A percentile compares a stretch with the other conserved stretches of the same genome.
These are phyloP conservation scores for Blastobotrys apis DNA, from an alignment of 1,139 yeast species.

Conservation along the genomic window DNA sequence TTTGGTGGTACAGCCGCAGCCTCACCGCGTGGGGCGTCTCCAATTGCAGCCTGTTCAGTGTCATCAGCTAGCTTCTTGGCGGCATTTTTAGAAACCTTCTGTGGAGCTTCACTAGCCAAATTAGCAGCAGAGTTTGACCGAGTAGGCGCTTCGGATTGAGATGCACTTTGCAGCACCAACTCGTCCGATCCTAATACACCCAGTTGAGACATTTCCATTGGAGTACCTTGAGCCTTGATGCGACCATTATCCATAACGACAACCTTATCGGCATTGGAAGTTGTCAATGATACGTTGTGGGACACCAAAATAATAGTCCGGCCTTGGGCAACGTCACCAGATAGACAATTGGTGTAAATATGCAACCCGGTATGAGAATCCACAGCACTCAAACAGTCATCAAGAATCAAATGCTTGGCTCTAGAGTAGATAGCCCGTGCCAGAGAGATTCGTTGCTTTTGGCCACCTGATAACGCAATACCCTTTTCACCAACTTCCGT, in stretches of 20 bases:
- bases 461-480: constrained; percentile 94
- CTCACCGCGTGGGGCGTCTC: constrained; percentile 26
- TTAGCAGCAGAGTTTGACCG: constrained; percentile 39
- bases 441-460: constrained; percentile 90
- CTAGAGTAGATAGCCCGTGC: constrained; percentile 91
- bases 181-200: constrained; percentile 79
- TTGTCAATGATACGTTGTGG: constrained; percentile 86
- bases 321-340: constrained; percentile 77
- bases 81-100: constrained; percentile 30
- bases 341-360: constrained; percentile 84
- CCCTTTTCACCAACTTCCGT: constrained; percentile 96
- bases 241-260: constrained; percentile 82
- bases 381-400: constrained; percentile 94
- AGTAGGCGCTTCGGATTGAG: constrained; percentile 60
- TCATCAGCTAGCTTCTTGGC: constrained; percentile 40
- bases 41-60: constrained; percentile 21
- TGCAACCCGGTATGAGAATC: constrained; percentile 94
- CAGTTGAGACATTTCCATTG: constrained; percentile 63
- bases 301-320: constrained; percentile 91
- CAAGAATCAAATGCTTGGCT: constrained; percentile 75
- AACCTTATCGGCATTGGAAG: constrained; percentile 74
- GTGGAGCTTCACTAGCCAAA: constrained; percentile 20
- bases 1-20: constrained; percentile 11
- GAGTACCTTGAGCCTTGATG: constrained; percentile 72
- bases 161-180: constrained; percentile 59